These are phyloP conservation scores for Fusarium sp. DNA, from an alignment of 2,329 filamentous ascomycete genomes.

Conservation along the genomic window DNA sequence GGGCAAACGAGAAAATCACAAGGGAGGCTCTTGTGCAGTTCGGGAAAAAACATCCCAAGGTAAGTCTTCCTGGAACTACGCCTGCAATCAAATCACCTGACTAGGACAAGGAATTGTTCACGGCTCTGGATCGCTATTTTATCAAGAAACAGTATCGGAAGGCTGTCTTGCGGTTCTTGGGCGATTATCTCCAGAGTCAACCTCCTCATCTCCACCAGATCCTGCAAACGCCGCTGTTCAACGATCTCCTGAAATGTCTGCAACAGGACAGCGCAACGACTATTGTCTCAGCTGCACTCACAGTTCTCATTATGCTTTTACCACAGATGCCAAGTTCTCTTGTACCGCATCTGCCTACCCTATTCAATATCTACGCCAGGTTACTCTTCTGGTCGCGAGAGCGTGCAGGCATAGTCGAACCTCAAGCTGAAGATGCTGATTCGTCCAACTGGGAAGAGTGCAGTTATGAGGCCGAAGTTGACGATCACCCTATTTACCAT, in stretches of 20 bases:
- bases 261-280: constrained; percentile 82
- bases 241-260: constrained; percentile 76
- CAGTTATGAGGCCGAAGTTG: constrained; percentile 68
- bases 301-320: constrained; percentile 81
- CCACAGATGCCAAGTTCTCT: constrained; percentile 82
- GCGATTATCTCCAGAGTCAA: constrained; percentile 77
- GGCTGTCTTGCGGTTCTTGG: constrained; percentile 73
- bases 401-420: constrained; percentile 54
- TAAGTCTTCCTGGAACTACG: constrained; percentile 27
- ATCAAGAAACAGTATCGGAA: constrained; percentile 72
- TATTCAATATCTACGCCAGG: constrained; percentile 85
- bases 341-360: constrained; percentile 72
- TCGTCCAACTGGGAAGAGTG: constrained; percentile 70
- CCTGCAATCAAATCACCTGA: constrained; percentile 6
- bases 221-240: constrained; percentile 76
- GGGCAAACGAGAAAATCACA: constrained; percentile 62
- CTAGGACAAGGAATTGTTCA: constrained; percentile 69
- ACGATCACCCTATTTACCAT: constrained; percentile 72
- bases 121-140: constrained; percentile 72
- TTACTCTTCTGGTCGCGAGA: constrained; percentile 81
- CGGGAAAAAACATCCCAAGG: constrained; percentile 75
- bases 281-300: constrained; percentile 78
- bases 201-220: constrained; percentile 83
- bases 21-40: constrained; percentile 65
- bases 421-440: constrained; percentile 55